Percentiles rank a stretch among this genome's conserved stretches.
Evolutionary conservation across 768 basidiomycete genomes (phyloP).

Genomic region (Rhizopogon salebrosus): DNA sequence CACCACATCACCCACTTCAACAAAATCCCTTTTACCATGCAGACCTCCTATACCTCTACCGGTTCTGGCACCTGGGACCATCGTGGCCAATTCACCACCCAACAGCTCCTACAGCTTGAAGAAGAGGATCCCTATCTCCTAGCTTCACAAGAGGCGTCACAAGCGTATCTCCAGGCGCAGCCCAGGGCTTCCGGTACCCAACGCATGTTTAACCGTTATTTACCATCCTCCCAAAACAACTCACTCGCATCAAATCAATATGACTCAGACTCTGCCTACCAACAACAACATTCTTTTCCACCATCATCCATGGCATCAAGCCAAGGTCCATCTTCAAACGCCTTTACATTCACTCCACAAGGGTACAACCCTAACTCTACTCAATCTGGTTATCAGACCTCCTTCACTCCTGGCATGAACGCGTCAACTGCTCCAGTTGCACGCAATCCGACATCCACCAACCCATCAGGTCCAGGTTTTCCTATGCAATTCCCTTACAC

Average conservation of each 20-base stretch:
- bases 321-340: slow-evolving; percentile 9
- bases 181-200: slow-evolving; percentile 7
- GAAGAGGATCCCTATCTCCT: slow-evolving; percentile 18
- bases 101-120: slow-evolving; percentile 23
- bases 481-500: slow-evolving; percentile 28
- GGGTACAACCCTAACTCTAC: slow-evolving; percentile 6
- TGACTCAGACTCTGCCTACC: slow-evolving; percentile 5
- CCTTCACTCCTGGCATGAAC: neutral
- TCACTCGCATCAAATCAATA: slow-evolving; percentile 11
- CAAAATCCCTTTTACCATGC: neutral
- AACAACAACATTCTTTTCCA: slow-evolving; percentile 1
- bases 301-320: slow-evolving; percentile 10
- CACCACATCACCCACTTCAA: neutral
- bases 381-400: slow-evolving; percentile 13
- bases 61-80: slow-evolving; percentile 14
- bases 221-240: slow-evolving; percentile 4
- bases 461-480: neutral
- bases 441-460: neutral
- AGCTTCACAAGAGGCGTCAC: slow-evolving; percentile 4
- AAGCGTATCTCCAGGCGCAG: slow-evolving; percentile 13
- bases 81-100: slow-evolving; percentile 6
- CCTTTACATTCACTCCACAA: slow-evolving; percentile 9
- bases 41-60: neutral
- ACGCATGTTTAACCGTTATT: neutral
- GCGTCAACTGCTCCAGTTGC: neutral